Base-by-base conservation (phyloP, 169 alveolate genomes). In the Plasmodium sp. region DNA sequence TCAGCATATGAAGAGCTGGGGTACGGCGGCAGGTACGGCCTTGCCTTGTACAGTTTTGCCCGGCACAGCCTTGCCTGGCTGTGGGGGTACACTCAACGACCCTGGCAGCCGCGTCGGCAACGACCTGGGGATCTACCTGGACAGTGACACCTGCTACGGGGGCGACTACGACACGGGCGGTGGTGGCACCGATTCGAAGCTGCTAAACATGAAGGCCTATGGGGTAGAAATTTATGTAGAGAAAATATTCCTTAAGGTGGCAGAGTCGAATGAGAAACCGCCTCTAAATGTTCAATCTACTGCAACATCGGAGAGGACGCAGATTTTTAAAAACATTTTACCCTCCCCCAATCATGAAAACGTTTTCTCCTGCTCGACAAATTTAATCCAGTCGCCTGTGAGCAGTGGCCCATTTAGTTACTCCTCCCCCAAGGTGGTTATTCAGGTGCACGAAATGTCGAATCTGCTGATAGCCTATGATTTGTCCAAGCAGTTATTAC, bases 211-310 rank as follows among this genome's bases (percentile, higher is more conserved):
- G 41, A 90, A 90, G 41, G 88, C 92, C 71, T 90, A 90, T 81
- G 94, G 94, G 31, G 94, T 90, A 0, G 94, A 90, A 81, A 80
- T 90, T 33, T 62, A 74, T 80, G 45, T 90, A 48, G 94, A 90
- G 45, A 90, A 90, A 71, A 90, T 90, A 41, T 81, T 51, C 73
- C 31, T 72, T 33, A 90, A 90, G 31, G 83, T 90, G 36, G 71
- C 36, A 22, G 91, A 90, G 73, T 90, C 83, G 1, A 81, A 36
- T 81, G 94, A 90, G 31, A 90, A 90, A 90, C 14, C 83, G 27
- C 51, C 94, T 22, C 31, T 90, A 45, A 80, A 62, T 67, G 34
- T 48, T n/a, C 92, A 33, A 67, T 54, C 79, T 14, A 48, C 34
- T 7, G 80, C 74, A 18, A 33, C 86, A 75, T 51, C 73, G 5